Conservation (phyloP, 352 stramenopile species). For the Phytophthora colocasiae region DNA sequence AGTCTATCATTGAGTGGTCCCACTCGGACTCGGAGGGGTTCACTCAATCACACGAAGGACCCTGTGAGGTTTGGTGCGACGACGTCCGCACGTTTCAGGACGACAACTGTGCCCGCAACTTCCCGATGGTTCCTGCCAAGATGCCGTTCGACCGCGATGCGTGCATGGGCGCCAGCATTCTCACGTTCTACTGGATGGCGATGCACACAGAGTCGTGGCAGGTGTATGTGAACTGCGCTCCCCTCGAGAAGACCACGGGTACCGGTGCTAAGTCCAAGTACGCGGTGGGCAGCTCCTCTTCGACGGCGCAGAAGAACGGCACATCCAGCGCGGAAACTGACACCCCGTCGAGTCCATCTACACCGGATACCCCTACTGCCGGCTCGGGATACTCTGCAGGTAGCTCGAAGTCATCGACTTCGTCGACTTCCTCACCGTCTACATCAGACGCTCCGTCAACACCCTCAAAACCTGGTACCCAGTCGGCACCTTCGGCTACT, state of each 20-base stretch:
- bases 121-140: conserved; percentile 30
- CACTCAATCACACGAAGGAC: conserved; percentile 40
- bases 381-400: too few species aligned
- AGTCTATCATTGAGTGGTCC: conserved; percentile 22
- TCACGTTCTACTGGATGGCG: conserved; percentile 49
- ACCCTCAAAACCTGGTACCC: conserved; percentile 4
- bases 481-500: conserved; percentile 5
- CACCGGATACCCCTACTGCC: conserved; percentile 7
- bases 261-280: conserved; percentile 28
- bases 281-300: conserved; percentile 24
- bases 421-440: conserved; percentile 3
- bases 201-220: conserved; percentile 48
- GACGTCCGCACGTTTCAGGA: conserved; percentile 26
- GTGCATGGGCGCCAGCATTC: conserved; percentile 29
- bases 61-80: conserved; percentile 55
- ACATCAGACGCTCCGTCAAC: neutral
- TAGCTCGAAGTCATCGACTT: too few species aligned
- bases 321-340: conserved; percentile 21
- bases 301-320: conserved; percentile 19
- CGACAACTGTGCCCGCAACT: conserved; percentile 26
- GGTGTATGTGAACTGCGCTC: conserved; percentile 45
- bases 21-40: conserved; percentile 35
- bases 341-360: conserved; percentile 8
- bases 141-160: conserved; percentile 40
- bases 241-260: conserved; percentile 16